Conservation (phyloP, 495 filamentous ascomycete genomes). For the Baudoinia panamericana region DNA sequence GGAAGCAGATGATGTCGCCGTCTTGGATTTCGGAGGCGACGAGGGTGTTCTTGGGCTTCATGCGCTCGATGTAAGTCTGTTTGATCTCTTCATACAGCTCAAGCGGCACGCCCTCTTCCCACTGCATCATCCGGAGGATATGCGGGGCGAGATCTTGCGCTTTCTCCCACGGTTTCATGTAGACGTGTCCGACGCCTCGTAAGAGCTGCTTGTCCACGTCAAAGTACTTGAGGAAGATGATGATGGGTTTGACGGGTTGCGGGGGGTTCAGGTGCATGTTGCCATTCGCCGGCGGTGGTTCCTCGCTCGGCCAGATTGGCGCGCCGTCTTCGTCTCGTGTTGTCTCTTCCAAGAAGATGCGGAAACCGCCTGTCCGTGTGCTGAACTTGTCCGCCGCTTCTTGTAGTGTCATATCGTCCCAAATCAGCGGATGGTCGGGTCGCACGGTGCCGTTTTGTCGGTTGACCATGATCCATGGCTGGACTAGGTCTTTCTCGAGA, state of each 20-base stretch:
- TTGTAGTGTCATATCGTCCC: slow-evolving; percentile 67
- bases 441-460: slow-evolving; percentile 93
- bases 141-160: slow-evolving; percentile 70
- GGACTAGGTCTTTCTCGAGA: slow-evolving; percentile 48
- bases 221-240: slow-evolving; percentile 88
- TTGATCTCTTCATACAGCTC: slow-evolving; percentile 94
- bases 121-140: slow-evolving; percentile 76
- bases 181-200: slow-evolving; percentile 63
- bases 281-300: slow-evolving; percentile 30
- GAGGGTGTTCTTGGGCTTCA: slow-evolving; percentile 82
- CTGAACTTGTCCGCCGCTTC: slow-evolving; percentile 57
- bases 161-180: slow-evolving; percentile 74
- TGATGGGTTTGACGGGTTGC: slow-evolving; percentile 42
- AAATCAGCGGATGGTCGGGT: slow-evolving; percentile 72
- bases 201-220: slow-evolving; percentile 64
- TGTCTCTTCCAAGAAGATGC: slow-evolving; percentile 69
- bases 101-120: slow-evolving; percentile 48
- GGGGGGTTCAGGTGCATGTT: too few species aligned
- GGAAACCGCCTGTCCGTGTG: slow-evolving; percentile 59
- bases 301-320: slow-evolving; percentile 42
- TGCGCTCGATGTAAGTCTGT: slow-evolving; percentile 85
- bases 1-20: slow-evolving; percentile 94
- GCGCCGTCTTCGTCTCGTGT: slow-evolving; percentile 53
- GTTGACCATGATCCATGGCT: slow-evolving; percentile 95
- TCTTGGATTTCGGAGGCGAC: slow-evolving; percentile 89